A percentile compares a stretch with the other conserved stretches of the same genome.
These are phyloP conservation scores for Aspergillus jensenii DNA, from an alignment of 2,329 filamentous ascomycete species.

Conservation along the genomic window DNA sequence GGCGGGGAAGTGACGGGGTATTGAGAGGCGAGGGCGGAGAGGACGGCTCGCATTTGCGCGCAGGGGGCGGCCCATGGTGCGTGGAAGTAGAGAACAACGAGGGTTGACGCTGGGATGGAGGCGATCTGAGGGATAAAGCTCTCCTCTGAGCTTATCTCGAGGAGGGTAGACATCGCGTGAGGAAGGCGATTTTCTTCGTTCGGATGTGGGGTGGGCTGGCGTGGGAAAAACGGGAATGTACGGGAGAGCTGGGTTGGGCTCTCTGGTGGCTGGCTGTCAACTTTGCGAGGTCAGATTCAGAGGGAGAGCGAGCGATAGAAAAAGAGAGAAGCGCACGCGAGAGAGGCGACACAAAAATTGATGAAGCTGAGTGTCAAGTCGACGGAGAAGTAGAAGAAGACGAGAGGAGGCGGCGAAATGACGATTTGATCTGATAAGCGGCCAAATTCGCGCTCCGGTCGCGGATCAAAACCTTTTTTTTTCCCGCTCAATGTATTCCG, in stretches of 20 bases:
- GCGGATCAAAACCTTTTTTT: constrained; percentile 27
- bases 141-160: constrained; percentile 71
- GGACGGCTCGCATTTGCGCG: constrained; percentile 86
- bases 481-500: background rate
- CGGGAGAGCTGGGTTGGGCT: background rate
- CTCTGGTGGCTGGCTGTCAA: background rate
- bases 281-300: background rate
- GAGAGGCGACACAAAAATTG: background rate
- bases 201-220: background rate
- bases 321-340: background rate
- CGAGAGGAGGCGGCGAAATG: constrained; percentile 10
- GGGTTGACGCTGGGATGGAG: constrained; percentile 65
- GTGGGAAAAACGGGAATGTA: constrained; percentile 3
- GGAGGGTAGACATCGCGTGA: constrained; percentile 68
- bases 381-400: constrained; percentile 8
- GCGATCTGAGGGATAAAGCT: constrained; percentile 71
- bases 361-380: background rate
- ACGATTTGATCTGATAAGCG: constrained; percentile 14
- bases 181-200: constrained; percentile 3
- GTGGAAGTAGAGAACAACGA: constrained; percentile 90
- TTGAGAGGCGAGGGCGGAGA: constrained; percentile 80
- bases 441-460: constrained; percentile 26
- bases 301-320: background rate
- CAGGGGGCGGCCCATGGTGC: constrained; percentile 96
- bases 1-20: constrained; percentile 69